Percentiles rank a stretch among this genome's conserved stretches.
phyloP scores from a whole-genome alignment of 1,284 basidiomycete genomes.

The Grifola frondosa region DNA sequence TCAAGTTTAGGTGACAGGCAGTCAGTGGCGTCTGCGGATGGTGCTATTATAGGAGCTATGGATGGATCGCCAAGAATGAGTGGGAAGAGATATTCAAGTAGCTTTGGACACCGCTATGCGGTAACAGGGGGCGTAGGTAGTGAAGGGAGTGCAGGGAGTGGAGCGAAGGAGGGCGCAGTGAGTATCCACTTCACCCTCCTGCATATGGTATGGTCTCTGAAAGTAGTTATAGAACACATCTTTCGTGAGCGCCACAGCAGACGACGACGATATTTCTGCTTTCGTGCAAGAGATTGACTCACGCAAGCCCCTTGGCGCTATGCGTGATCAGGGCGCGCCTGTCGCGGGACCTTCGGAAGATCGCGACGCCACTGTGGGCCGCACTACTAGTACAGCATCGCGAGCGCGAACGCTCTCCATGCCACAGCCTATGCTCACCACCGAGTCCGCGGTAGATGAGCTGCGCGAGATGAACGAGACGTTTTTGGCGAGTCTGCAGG shows the following conservation, averaged over 20 bases:
- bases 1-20: slow-evolving; percentile 47
- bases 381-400: background rate
- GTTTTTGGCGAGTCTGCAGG: slow-evolving; percentile 54
- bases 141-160: slow-evolving; percentile 41
- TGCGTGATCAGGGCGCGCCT: slow-evolving; percentile 21
- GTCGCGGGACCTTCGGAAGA: too few relatives aligned
- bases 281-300: slow-evolving; percentile 75
- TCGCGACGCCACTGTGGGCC: too few relatives aligned
- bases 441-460: slow-evolving; percentile 61
- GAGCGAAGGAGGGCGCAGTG: slow-evolving; percentile 34
- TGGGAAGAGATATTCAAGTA: slow-evolving; percentile 53
- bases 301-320: slow-evolving; percentile 56
- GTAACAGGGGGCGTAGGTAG: slow-evolving; percentile 39
- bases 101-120: slow-evolving; percentile 67
- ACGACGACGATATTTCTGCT: slow-evolving; percentile 73
- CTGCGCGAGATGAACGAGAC: slow-evolving; percentile 62
- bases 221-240: slow-evolving; percentile 40
- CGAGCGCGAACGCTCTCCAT: slow-evolving; percentile 19
- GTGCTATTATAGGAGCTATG: slow-evolving; percentile 16
- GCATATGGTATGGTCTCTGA: too few relatives aligned
- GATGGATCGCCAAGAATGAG: slow-evolving; percentile 26
- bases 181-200: too few relatives aligned
- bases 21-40: slow-evolving; percentile 36
- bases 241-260: slow-evolving; percentile 49
- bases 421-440: slow-evolving; percentile 49